Percentiles rank a stretch among this genome's conserved stretches.
phyloP scores from a whole-genome alignment of 2,329 filamentous ascomycete species.

The Myriangium duriaei region DNA sequence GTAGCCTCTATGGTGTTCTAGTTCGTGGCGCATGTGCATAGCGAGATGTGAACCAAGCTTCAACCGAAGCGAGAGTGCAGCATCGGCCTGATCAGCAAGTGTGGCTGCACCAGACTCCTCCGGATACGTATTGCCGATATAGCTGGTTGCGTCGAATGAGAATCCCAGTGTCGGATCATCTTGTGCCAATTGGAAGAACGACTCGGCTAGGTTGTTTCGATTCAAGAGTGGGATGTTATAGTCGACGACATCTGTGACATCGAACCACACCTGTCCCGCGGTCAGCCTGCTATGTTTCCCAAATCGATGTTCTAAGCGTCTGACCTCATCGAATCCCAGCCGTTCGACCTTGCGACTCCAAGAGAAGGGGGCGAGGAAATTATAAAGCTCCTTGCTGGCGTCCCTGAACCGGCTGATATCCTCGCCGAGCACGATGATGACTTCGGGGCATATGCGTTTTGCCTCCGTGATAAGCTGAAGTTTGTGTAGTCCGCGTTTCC shows the following conservation, averaged over 20 bases:
- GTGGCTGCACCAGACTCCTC: neutral
- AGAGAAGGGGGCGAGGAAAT: slow-evolving; percentile 57
- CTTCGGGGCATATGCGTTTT: slow-evolving; percentile 64
- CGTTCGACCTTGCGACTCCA: slow-evolving; percentile 72
- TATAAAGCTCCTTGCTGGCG: slow-evolving; percentile 68
- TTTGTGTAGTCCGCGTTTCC: slow-evolving; percentile 58
- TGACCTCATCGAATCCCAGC: slow-evolving; percentile 81
- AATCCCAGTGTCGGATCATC: slow-evolving; percentile 72
- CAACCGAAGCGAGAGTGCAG: slow-evolving; percentile 40
- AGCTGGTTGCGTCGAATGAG: slow-evolving; percentile 54
- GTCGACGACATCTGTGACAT: slow-evolving; percentile 74
- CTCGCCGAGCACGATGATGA: slow-evolving; percentile 77
- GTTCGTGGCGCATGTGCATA: slow-evolving; percentile 53
- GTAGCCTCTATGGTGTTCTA: slow-evolving; percentile 69
- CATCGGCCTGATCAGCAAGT: slow-evolving; percentile 6
- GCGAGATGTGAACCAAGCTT: slow-evolving; percentile 73
- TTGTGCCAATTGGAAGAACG: slow-evolving; percentile 68
- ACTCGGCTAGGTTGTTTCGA: slow-evolving; percentile 46
- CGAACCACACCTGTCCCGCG: slow-evolving; percentile 46
- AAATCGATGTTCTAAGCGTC: neutral
- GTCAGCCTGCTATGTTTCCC: slow-evolving; percentile 1
- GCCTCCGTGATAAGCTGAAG: slow-evolving; percentile 78
- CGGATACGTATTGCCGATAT: slow-evolving; percentile 54
- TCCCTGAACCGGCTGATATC: slow-evolving; percentile 76
- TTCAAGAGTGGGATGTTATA: slow-evolving; percentile 70